A percentile compares a stretch with the other conserved stretches of the same genome.
These are phyloP conservation scores for Saussurea involucrata DNA, from an alignment of 129 eudicot species.

Conservation along the genomic window DNA sequence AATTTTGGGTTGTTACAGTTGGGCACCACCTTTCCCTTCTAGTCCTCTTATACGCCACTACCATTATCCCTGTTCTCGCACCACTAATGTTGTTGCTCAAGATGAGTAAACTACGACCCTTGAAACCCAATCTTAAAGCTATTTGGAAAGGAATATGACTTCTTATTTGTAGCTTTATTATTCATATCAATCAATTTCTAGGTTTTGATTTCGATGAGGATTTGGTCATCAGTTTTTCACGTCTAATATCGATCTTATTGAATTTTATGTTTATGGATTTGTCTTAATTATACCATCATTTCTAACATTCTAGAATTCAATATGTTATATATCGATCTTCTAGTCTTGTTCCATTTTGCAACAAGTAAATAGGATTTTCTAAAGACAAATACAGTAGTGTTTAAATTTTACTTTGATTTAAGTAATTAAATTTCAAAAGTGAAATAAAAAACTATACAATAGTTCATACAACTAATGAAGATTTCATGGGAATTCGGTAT, in stretches of 20 bases:
- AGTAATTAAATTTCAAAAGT: too few relatives aligned
- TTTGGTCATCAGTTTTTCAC: neutral
- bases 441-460: neutral
- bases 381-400: too few relatives aligned
- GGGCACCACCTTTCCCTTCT: too few relatives aligned
- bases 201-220: constrained; percentile 12
- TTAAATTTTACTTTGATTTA: too few relatives aligned
- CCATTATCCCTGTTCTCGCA: too few relatives aligned
- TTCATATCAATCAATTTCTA: neutral
- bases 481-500: neutral
- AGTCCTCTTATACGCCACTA: too few relatives aligned
- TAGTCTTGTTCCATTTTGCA: neutral
- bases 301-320: neutral
- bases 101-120: constrained; percentile 8
- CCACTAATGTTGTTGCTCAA: neutral
- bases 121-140: neutral
- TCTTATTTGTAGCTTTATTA: neutral
- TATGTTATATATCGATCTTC: neutral
- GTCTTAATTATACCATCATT: constrained; percentile 1
- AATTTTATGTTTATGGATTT: constrained; percentile 12
- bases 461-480: neutral
- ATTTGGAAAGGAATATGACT: neutral
- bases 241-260: neutral
- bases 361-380: neutral
- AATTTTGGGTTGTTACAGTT: too few relatives aligned